These are phyloP conservation scores for Microcos paniculata DNA, from an alignment of 345 rosid genomes.

Conservation along the genomic window DNA sequence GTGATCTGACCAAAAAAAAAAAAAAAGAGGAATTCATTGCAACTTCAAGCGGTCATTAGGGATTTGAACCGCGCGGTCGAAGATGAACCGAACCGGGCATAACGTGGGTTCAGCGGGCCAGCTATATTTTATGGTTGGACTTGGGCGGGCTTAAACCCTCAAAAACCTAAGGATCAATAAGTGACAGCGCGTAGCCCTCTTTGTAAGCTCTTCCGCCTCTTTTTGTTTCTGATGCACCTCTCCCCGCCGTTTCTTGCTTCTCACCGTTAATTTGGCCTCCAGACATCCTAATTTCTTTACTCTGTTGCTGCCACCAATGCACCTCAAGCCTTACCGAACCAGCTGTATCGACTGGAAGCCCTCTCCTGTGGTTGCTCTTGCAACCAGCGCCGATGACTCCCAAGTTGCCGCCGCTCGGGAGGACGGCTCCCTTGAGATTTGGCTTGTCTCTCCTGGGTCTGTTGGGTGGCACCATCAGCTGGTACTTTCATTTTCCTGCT, in stretches of 20 bases:
- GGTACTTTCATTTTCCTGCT: conserved; percentile 34
- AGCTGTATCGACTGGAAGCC: conserved; percentile 90
- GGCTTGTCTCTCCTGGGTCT: conserved; percentile 95
- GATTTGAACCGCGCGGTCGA: too few species aligned
- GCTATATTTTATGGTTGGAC: neutral
- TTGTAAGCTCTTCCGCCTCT: neutral
- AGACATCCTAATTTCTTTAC: neutral
- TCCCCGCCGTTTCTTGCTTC: neutral
- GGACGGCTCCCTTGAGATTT: conserved; percentile 92
- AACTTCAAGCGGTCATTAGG: too few species aligned
- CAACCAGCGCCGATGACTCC: conserved; percentile 69
- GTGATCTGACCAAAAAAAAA: too few species aligned
- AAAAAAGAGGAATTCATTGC: too few species aligned
- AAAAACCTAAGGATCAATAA: conserved; percentile 13
- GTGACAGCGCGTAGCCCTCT: neutral
- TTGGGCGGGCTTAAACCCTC: conserved; percentile 28
- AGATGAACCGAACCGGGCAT: too few species aligned
- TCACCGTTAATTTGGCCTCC: conserved; percentile 4
- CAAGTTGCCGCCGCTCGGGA: conserved; percentile 90
- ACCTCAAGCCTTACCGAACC: conserved; percentile 60
- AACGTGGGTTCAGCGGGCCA: too few species aligned
- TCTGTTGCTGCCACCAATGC: conserved; percentile 16
- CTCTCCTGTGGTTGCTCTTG: conserved; percentile 83
- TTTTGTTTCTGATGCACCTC: neutral
- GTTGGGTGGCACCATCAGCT: conserved; percentile 98